phyloP scores from a whole-genome alignment of 768 basidiomycete genomes.

The Xerocomellus intermedius region DNA sequence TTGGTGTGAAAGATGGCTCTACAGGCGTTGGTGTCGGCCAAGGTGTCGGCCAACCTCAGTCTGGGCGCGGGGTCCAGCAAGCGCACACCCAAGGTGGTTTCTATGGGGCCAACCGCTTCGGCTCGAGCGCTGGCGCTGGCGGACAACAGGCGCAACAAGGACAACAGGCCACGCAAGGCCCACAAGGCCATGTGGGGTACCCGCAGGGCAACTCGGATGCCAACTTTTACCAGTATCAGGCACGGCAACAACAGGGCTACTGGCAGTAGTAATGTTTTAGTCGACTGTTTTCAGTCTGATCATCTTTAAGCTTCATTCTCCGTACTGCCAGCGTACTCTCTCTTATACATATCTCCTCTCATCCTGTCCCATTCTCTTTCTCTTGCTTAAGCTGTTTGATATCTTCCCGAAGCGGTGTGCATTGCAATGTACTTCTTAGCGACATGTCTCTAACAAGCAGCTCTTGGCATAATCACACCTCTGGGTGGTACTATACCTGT shows the following conservation, averaged over 20 bases:
- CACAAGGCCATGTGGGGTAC: conserved; percentile 47
- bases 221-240: conserved; percentile 72
- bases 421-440: conserved; percentile 32
- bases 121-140: conserved; percentile 40
- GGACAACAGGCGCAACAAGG: conserved; percentile 50
- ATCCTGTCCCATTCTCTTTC: conserved; percentile 1
- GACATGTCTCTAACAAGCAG: conserved; percentile 22
- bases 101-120: conserved; percentile 45
- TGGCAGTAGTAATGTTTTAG: conserved; percentile 38
- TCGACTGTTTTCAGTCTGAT: conserved; percentile 7
- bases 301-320: background rate
- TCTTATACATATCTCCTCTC: conserved; percentile 6
- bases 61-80: conserved; percentile 45
- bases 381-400: conserved; percentile 32
- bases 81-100: conserved; percentile 43
- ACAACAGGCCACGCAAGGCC: conserved; percentile 35
- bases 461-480: background rate
- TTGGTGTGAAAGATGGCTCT: conserved; percentile 57
- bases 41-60: conserved; percentile 36
- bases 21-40: conserved; percentile 42
- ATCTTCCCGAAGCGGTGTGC: conserved; percentile 24
- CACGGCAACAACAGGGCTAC: conserved; percentile 61
- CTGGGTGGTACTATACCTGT: background rate
- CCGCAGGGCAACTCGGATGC: conserved; percentile 57
- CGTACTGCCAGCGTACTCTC: background rate